Percentiles rank a stretch among this genome's conserved stretches.
Conservation (phyloP, 306 rosid species). For the Sesbania bispinosa region DNA sequence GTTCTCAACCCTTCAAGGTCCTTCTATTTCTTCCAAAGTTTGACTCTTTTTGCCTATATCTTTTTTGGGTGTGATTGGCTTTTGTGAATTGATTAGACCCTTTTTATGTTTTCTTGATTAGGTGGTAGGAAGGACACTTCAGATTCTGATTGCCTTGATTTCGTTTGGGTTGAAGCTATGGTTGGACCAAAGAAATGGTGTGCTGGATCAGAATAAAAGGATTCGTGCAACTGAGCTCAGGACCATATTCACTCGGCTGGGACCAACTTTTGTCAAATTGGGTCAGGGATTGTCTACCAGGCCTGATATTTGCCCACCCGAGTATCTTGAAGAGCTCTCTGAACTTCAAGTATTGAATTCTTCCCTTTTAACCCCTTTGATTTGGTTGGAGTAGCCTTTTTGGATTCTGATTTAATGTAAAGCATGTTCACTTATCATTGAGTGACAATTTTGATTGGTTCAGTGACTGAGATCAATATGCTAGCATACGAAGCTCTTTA, state of each 20-base stretch:
- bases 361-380: slow-evolving; percentile 1
- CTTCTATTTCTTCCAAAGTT: neutral
- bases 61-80: neutral
- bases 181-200: slow-evolving; percentile 64
- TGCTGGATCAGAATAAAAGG: slow-evolving; percentile 54
- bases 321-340: slow-evolving; percentile 87
- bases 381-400: neutral
- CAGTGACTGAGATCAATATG: slow-evolving; percentile 6
- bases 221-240: slow-evolving; percentile 73
- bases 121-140: slow-evolving; percentile 69
- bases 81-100: slow-evolving; percentile 13
- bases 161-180: slow-evolving; percentile 57
- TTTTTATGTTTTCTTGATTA: slow-evolving; percentile 12
- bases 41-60: neutral
- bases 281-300: slow-evolving; percentile 96
- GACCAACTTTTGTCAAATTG: slow-evolving; percentile 96
- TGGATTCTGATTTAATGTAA: neutral
- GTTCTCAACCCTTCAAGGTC: slow-evolving; percentile 64
- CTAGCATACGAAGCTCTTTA: neutral
- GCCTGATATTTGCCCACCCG: slow-evolving; percentile 88
- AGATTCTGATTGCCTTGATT: slow-evolving; percentile 52
- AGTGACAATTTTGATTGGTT: neutral
- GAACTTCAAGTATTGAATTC: slow-evolving; percentile 68
- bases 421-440: slow-evolving; percentile 4
- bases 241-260: slow-evolving; percentile 58